Evolutionary conservation across 495 filamentous ascomycete genomes (phyloP).

Genomic region (Platismatia glauca): DNA sequence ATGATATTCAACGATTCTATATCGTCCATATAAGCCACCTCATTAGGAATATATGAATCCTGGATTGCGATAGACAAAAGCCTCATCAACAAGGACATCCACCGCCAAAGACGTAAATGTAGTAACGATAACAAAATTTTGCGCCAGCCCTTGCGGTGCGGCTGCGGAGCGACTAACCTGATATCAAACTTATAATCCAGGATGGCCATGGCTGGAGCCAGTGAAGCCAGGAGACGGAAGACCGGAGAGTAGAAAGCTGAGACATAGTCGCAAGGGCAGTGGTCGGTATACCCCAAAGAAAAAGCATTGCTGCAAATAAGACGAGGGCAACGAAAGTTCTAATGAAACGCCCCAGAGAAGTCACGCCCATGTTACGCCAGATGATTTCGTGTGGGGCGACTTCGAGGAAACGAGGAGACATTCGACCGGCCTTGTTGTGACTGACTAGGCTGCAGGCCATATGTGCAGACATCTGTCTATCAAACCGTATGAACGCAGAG

Average conservation of each 20-base stretch:
- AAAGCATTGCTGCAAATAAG: conserved; percentile 65
- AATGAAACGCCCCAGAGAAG: conserved; percentile 83
- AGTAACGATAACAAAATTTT: neutral
- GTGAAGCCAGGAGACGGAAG: conserved; percentile 55
- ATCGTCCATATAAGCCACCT: too few relatives aligned
- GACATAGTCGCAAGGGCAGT: conserved; percentile 75
- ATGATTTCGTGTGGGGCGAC: conserved; percentile 89
- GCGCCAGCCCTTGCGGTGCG: neutral
- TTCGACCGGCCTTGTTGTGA: conserved; percentile 85
- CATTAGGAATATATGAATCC: too few relatives aligned
- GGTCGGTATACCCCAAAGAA: conserved; percentile 90
- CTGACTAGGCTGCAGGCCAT: conserved; percentile 92
- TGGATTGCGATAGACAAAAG: neutral
- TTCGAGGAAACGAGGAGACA: conserved; percentile 87
- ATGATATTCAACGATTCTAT: neutral
- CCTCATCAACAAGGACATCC: neutral
- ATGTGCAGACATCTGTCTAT: conserved; percentile 91
- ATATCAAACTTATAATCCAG: conserved; percentile 62
- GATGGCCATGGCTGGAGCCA: conserved; percentile 60
- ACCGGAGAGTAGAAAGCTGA: conserved; percentile 62
- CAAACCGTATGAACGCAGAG: conserved; percentile 97
- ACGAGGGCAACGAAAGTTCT: conserved; percentile 58
- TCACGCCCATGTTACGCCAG: conserved; percentile 96
- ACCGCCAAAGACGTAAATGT: neutral
- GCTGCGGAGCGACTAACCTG: conserved; percentile 68